phyloP scores from a whole-genome alignment of 306 rosid genomes.

The Oxytropis ochrocephala region DNA sequence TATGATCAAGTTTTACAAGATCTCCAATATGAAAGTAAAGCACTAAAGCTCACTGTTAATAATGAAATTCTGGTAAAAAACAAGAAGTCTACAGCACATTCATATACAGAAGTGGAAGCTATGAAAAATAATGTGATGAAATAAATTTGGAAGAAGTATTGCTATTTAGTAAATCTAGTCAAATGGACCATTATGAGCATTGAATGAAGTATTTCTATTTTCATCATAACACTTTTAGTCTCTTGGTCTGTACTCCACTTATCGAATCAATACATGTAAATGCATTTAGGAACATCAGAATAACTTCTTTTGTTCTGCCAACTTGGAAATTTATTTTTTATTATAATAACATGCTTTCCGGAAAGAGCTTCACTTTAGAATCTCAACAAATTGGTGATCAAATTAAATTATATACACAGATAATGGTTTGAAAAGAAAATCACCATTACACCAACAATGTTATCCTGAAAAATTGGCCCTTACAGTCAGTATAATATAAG shows the following conservation, averaged over 20 bases:
- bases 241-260: not conserved
- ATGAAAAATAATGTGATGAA: not conserved
- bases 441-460: conserved; percentile 1
- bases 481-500: not conserved
- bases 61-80: not conserved
- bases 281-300: conserved; percentile 9
- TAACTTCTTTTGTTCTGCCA: not conserved
- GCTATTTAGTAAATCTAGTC: not conserved
- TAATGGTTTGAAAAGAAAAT: conserved; percentile 4
- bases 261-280: not conserved
- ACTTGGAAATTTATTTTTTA: not conserved
- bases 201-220: not conserved
- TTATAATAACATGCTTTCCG: not conserved
- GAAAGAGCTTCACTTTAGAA: not conserved
- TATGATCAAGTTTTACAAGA: not conserved
- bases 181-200: not conserved
- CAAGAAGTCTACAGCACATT: not conserved
- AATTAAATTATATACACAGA: not conserved
- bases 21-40: not conserved
- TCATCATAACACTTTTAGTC: not conserved
- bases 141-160: not conserved
- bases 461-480: conserved; percentile 7
- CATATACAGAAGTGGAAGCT: not conserved
- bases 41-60: conserved; percentile 1
- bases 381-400: not conserved